phyloP scores from a whole-genome alignment of 1,284 basidiomycete species.

The Takashimella koratensis region DNA sequence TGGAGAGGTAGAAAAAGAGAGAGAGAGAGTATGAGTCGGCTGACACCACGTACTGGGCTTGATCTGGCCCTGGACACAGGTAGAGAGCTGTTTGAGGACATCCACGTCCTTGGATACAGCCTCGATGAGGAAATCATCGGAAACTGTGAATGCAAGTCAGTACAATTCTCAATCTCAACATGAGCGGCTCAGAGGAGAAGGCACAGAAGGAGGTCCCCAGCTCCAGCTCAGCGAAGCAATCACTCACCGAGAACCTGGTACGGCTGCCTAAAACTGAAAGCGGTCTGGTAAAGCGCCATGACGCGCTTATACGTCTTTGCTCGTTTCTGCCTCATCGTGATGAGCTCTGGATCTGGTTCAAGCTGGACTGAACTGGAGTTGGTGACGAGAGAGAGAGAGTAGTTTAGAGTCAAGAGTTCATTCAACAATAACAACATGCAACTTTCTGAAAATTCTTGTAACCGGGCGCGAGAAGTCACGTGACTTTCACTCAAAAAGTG shows the following conservation, averaged over 20 bases:
- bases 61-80: constrained; percentile 73
- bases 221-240: no score
- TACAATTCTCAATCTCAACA: no score
- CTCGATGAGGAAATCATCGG: constrained; percentile 76
- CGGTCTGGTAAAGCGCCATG: constrained; percentile 78
- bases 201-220: no score
- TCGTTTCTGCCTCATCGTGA: constrained; percentile 80
- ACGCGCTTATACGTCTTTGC: constrained; percentile 88
- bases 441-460: neutral
- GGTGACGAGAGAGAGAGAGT: neutral
- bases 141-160: no score
- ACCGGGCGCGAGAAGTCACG: neutral
- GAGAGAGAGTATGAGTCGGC: neutral
- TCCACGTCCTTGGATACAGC: constrained; percentile 67
- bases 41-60: constrained; percentile 73
- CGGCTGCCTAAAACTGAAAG: constrained; percentile 84
- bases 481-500: no score
- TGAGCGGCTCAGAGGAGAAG: no score
- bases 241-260: constrained; percentile 80
- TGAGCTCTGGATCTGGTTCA: no score
- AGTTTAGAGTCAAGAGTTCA: neutral
- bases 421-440: constrained; percentile 2
- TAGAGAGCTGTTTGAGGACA: constrained; percentile 65
- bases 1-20: neutral
- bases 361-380: neutral